Base-by-base conservation (phyloP, 2,329 filamentous ascomycete genomes). In the Diaporthe destruens region DNA sequence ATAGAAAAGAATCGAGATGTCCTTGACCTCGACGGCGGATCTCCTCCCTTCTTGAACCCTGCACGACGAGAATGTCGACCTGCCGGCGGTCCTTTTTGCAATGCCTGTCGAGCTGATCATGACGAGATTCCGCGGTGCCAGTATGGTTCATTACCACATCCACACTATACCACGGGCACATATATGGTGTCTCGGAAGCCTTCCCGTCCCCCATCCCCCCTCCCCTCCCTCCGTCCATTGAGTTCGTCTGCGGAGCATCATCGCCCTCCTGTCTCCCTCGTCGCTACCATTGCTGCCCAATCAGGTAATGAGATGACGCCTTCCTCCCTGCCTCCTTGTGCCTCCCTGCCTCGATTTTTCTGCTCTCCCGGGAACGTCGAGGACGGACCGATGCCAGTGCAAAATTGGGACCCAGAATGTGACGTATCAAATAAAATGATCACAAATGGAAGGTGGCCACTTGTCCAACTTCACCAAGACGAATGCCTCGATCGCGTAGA, bases 101-200 rank as follows among this genome's bases (percentile, higher is more conserved):
- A 34, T 53, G 18, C 32, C 47, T 39, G 61, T 66, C 32, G 29
- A 66, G 44, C 47, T 53, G 61, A 66, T 36, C 32, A 53, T 66
- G 61, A 53, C 61, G 47, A 53, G 32, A 2, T 39, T 34, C 16
- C 25, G 61, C 61, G n/a, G 18, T 47, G 44, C 44, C 36, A 44
- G 12, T 47, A 53, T 25, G 47, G 47, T 20, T 51, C 20, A 44
- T 49, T 65, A n/a, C 59, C 59, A 49, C 42, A 34, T 65, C 61
- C 44, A 34, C 61, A 66, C 61, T 53, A 66, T 66, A 66, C 61
- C 61, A 53, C 61, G 47, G 32, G 61, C 61, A 66, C 61, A 53
- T 66, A 66, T 66, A 66, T 66, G 57, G 39, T 61, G 61, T 66
- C 47, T 53, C 61, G 61, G 61, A 51, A 66, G n/a, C 25, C 47